These are phyloP conservation scores for Handroanthus guayacan DNA, from an alignment of 257 asterid species.

Conservation along the genomic window DNA sequence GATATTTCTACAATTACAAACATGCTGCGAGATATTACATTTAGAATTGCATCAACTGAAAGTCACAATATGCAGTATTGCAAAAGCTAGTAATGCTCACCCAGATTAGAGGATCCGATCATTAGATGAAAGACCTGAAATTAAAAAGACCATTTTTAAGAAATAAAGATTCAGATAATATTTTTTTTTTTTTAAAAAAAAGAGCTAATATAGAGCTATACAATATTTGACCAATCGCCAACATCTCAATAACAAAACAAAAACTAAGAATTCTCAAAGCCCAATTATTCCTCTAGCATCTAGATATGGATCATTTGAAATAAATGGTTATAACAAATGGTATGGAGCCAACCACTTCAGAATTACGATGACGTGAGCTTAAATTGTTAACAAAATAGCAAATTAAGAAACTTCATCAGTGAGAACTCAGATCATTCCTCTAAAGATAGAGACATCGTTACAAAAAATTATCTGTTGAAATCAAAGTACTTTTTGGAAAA, in stretches of 20 bases:
- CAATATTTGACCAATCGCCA: constrained; percentile 6
- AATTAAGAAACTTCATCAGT: background rate
- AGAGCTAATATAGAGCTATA: constrained; percentile 9
- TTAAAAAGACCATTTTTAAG: constrained; percentile 33
- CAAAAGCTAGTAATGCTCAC: constrained; percentile 55
- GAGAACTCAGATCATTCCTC: constrained; percentile 5
- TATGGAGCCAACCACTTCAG: background rate
- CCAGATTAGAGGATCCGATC: constrained; percentile 89
- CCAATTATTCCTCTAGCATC: background rate
- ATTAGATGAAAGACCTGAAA: constrained; percentile 94
- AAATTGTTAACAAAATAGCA: constrained; percentile 10
- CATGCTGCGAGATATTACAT: background rate
- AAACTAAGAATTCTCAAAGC: background rate
- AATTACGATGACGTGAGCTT: constrained; percentile 1
- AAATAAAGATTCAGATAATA: constrained; percentile 28
- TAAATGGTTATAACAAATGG: constrained; percentile 1
- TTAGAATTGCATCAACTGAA: constrained; percentile 31
- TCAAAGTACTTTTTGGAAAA: background rate
- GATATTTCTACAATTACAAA: constrained; percentile 17
- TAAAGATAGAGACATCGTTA: background rate
- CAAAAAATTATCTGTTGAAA: background rate
- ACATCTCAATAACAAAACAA: constrained; percentile 28
- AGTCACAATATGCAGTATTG: constrained; percentile 17
- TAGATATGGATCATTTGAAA: background rate
- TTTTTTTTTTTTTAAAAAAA: no score